Evolutionary conservation across 805 yeast species (phyloP).

Genomic region (Metschnikowia santaceciliae): DNA sequence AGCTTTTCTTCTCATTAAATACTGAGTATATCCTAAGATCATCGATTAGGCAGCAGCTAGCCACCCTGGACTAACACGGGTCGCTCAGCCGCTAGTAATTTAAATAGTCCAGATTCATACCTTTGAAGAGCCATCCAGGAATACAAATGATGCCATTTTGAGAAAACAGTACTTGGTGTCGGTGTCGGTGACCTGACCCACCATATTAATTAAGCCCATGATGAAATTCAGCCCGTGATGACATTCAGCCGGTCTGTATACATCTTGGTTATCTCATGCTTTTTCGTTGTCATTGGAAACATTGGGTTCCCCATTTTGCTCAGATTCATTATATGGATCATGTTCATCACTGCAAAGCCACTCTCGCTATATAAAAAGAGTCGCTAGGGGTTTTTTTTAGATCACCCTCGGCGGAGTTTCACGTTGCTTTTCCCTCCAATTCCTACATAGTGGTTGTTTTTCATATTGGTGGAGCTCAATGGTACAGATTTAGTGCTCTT

Average conservation of each 20-base stretch:
- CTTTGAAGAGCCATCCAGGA: too few species aligned
- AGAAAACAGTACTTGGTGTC: too few species aligned
- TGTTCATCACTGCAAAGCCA: constrained; percentile 64
- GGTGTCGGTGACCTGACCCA: too few species aligned
- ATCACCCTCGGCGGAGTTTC: constrained; percentile 96
- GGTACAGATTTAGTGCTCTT: constrained; percentile 76
- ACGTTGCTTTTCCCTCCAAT: constrained; percentile 86
- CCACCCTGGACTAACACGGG: too few species aligned
- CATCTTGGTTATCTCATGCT: constrained; percentile 56
- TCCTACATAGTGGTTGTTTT: constrained; percentile 92
- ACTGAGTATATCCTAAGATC: too few species aligned
- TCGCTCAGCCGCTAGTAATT: too few species aligned
- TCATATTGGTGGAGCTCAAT: constrained; percentile 69
- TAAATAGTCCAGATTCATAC: too few species aligned
- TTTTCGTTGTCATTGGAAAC: constrained; percentile 85
- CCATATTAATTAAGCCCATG: too few species aligned
- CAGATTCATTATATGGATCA: constrained; percentile 76
- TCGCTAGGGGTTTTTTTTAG: constrained; percentile 82
- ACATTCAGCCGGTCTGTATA: constrained; percentile 63
- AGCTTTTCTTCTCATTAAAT: too few species aligned
- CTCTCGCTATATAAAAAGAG: constrained; percentile 62
- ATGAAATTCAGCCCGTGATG: constrained; percentile 44
- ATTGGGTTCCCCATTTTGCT: constrained; percentile 89
- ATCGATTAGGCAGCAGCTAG: too few species aligned
- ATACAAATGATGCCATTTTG: too few species aligned